phyloP scores from a whole-genome alignment of 2,329 filamentous ascomycete genomes.

The Talaromyces piceae region DNA sequence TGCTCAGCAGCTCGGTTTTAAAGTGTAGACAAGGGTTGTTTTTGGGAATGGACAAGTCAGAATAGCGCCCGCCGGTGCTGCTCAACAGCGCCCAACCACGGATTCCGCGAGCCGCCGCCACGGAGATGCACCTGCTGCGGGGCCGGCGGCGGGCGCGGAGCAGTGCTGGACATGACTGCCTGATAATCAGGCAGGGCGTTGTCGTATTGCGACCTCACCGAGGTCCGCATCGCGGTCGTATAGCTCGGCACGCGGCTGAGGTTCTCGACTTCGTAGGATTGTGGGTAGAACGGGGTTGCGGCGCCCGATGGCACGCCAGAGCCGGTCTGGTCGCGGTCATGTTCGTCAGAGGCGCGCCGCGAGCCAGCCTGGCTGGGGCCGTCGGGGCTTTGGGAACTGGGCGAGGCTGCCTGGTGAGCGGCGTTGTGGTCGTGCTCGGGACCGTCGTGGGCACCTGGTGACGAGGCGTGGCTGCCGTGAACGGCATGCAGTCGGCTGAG shows the following conservation, averaged over 20 bases:
- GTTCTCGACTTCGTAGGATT: slow-evolving; percentile 53
- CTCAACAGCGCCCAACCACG: slow-evolving; percentile 19
- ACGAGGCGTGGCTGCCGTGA: slow-evolving; percentile 14
- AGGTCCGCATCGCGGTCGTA: slow-evolving; percentile 62
- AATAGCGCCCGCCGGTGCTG: background rate
- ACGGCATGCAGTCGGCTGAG: slow-evolving; percentile 46
- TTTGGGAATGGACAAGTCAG: background rate
- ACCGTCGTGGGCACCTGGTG: slow-evolving; percentile 19
- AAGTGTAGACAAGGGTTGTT: too few relatives aligned
- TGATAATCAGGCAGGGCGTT: slow-evolving; percentile 59
- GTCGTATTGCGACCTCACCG: slow-evolving; percentile 48
- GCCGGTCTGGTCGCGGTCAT: slow-evolving; percentile 36
- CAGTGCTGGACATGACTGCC: slow-evolving; percentile 37
- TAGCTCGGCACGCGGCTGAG: slow-evolving; percentile 72
- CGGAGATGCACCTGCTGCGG: slow-evolving; percentile 33
- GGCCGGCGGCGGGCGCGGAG: slow-evolving; percentile 15
- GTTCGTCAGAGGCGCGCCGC: slow-evolving; percentile 42
- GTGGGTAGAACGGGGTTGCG: slow-evolving; percentile 34
- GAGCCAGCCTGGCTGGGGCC: slow-evolving; percentile 27
- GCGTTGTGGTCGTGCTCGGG: slow-evolving; percentile 10
- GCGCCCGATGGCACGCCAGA: slow-evolving; percentile 25
- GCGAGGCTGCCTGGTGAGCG: slow-evolving; percentile 6
- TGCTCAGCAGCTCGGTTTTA: too few relatives aligned
- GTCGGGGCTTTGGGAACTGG: slow-evolving; percentile 23
- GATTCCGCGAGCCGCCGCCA: slow-evolving; percentile 23